phyloP scores from a whole-genome alignment of 345 rosid species.

The Acer yangbiense region DNA sequence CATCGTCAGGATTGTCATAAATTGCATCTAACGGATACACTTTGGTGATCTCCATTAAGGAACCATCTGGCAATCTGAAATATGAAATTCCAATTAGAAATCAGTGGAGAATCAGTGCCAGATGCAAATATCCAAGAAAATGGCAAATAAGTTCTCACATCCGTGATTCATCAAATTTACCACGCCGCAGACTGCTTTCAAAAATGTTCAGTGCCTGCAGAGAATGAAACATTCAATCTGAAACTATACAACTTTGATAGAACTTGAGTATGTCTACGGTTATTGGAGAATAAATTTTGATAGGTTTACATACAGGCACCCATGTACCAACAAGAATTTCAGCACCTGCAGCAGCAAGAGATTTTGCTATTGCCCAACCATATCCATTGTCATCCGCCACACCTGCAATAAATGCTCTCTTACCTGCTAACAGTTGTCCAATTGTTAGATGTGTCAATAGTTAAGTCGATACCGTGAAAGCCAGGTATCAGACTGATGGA shows the following conservation, averaged over 20 bases:
- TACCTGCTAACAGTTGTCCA: constrained; percentile 37
- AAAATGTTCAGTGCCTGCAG: constrained; percentile 63
- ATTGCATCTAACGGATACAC: constrained; percentile 74
- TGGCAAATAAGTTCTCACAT: constrained; percentile 35
- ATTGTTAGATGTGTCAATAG: constrained; percentile 3
- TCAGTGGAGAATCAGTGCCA: not conserved
- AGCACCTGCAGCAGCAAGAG: constrained; percentile 74
- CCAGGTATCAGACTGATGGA: not conserved
- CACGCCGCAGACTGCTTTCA: constrained; percentile 56
- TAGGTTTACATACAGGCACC: constrained; percentile 55
- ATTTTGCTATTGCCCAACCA: constrained; percentile 78
- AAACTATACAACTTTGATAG: not conserved
- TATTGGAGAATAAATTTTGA: not conserved
- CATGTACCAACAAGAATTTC: constrained; percentile 70
- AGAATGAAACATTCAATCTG: constrained; percentile 7
- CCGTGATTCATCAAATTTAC: constrained; percentile 60
- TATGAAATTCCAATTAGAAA: constrained; percentile 9
- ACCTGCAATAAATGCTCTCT: constrained; percentile 69
- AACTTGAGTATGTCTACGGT: not conserved
- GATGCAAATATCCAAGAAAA: not conserved
- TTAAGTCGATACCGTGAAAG: not conserved
- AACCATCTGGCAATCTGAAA: constrained; percentile 69
- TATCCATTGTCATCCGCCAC: constrained; percentile 74
- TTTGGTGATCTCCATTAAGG: constrained; percentile 63
- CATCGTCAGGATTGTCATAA: constrained; percentile 59